Conservation (phyloP, 1,284 basidiomycete species). For the Boletus semigastroideus region DNA sequence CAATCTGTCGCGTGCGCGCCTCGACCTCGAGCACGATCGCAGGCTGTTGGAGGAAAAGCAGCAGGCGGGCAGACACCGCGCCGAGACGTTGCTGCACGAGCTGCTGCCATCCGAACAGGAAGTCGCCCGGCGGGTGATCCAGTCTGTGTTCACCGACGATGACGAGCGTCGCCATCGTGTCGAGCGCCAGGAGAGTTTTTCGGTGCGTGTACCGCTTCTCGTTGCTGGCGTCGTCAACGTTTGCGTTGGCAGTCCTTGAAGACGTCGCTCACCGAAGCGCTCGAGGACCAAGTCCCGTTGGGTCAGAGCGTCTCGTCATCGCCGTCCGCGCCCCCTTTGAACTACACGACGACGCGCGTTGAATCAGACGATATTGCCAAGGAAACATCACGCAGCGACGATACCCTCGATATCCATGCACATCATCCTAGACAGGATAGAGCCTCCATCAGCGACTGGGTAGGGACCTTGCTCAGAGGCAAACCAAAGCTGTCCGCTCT, state of each 20-base stretch:
- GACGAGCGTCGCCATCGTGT: slow-evolving; percentile 52
- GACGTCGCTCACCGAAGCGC: slow-evolving; percentile 69
- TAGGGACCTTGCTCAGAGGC: slow-evolving; percentile 61
- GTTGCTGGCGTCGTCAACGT: slow-evolving; percentile 13
- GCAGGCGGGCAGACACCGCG: slow-evolving; percentile 44
- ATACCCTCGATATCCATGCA: slow-evolving; percentile 10
- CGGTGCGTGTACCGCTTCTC: slow-evolving; percentile 40
- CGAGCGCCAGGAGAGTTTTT: slow-evolving; percentile 53
- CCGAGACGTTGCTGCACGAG: slow-evolving; percentile 53
- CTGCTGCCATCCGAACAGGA: slow-evolving; percentile 62
- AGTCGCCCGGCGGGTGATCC: slow-evolving; percentile 61
- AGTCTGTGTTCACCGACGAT: slow-evolving; percentile 64
- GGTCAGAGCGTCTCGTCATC: slow-evolving; percentile 34
- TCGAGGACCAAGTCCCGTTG: slow-evolving; percentile 57
- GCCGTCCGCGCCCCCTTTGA: slow-evolving; percentile 2
- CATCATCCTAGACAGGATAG: slow-evolving; percentile 27
- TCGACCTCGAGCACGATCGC: slow-evolving; percentile 62
- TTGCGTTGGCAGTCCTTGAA: slow-evolving; percentile 52
- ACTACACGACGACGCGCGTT: neutral
- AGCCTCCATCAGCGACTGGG: slow-evolving; percentile 61
- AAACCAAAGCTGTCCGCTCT: slow-evolving; percentile 27
- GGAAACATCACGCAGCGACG: slow-evolving; percentile 9
- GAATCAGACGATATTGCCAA: neutral
- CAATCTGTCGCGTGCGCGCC: slow-evolving; percentile 51
- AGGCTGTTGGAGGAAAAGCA: slow-evolving; percentile 58